Evolutionary conservation across 1,284 basidiomycete genomes (phyloP).

Genomic region (Malassezia dermatis): DNA sequence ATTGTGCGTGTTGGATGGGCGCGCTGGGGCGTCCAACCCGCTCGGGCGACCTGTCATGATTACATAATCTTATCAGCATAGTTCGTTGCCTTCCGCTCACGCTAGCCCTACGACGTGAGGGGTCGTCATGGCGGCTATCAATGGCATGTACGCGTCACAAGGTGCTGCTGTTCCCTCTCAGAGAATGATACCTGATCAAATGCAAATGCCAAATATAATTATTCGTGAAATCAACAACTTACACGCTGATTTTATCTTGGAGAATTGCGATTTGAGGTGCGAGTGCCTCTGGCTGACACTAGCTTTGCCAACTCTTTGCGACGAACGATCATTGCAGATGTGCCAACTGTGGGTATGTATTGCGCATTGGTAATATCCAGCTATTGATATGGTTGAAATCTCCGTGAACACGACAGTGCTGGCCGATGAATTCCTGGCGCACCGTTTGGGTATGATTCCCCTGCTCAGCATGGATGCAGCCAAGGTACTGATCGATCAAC

Average conservation of each 20-base stretch:
- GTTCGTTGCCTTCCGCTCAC: neutral
- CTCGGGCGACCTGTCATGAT: neutral
- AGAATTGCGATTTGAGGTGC: constrained; percentile 38
- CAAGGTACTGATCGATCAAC: constrained; percentile 37
- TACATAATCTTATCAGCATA: neutral
- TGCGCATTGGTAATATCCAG: constrained; percentile 43
- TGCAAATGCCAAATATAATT: constrained; percentile 26
- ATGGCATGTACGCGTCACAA: constrained; percentile 11
- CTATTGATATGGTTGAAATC: constrained; percentile 94
- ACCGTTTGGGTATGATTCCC: constrained; percentile 88
- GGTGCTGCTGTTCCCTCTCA: neutral
- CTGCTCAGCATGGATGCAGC: constrained; percentile 57
- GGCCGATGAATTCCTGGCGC: constrained; percentile 94
- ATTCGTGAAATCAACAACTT: constrained; percentile 30
- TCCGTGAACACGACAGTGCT: constrained; percentile 82
- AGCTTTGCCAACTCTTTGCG: constrained; percentile 45
- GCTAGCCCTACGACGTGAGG: neutral
- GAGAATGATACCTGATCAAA: neutral
- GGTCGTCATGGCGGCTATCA: constrained; percentile 13
- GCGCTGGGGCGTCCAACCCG: neutral
- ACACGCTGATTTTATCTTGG: constrained; percentile 40
- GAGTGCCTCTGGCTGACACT: neutral
- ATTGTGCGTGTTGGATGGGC: neutral
- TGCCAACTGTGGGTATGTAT: constrained; percentile 36
- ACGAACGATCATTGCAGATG: constrained; percentile 44